phyloP scores from a whole-genome alignment of 495 filamentous ascomycete genomes.

The Jackrogersella minutella region DNA sequence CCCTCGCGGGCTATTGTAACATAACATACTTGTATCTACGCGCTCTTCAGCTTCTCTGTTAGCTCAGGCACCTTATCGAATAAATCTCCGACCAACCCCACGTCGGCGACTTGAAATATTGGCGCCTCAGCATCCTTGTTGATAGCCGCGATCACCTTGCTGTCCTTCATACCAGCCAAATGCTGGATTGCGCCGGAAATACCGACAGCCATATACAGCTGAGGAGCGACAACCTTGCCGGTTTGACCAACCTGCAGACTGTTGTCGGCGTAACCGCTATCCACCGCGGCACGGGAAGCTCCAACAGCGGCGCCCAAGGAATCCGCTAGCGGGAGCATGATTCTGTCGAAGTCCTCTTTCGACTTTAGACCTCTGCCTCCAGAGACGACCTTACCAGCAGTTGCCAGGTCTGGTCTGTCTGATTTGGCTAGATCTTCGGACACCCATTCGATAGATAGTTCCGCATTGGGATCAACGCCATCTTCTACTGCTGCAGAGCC shows the following conservation, averaged over 20 bases:
- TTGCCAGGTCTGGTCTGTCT: constrained; percentile 93
- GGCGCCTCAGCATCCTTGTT: constrained; percentile 98
- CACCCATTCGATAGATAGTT: constrained; percentile 82
- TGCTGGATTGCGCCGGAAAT: constrained; percentile 98
- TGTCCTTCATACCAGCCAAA: constrained; percentile 99
- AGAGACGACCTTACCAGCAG: constrained; percentile 87
- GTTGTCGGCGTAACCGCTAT: constrained; percentile 99
- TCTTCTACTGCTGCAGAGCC: constrained; percentile 67
- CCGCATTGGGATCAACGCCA: constrained; percentile 75
- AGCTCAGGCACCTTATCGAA: constrained; percentile 96
- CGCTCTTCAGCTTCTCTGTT: constrained; percentile 88
- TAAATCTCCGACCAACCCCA: constrained; percentile 92
- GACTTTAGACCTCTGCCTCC: constrained; percentile 95
- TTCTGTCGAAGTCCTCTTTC: constrained; percentile 92
- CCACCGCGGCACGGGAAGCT: constrained; percentile 92
- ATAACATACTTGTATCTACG: constrained; percentile 48
- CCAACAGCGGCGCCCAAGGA: constrained; percentile 92
- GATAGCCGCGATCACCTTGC: constrained; percentile 98
- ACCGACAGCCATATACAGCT: constrained; percentile 93
- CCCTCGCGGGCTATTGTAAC: constrained; percentile 28
- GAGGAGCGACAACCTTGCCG: constrained; percentile 96
- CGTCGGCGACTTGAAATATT: constrained; percentile 97
- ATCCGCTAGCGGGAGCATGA: constrained; percentile 92
- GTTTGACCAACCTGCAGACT: constrained; percentile 98
- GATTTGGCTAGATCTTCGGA: constrained; percentile 92